Evolutionary conservation across 2,329 filamentous ascomycete species (phyloP).

Genomic region (Verticillium isaacii): DNA sequence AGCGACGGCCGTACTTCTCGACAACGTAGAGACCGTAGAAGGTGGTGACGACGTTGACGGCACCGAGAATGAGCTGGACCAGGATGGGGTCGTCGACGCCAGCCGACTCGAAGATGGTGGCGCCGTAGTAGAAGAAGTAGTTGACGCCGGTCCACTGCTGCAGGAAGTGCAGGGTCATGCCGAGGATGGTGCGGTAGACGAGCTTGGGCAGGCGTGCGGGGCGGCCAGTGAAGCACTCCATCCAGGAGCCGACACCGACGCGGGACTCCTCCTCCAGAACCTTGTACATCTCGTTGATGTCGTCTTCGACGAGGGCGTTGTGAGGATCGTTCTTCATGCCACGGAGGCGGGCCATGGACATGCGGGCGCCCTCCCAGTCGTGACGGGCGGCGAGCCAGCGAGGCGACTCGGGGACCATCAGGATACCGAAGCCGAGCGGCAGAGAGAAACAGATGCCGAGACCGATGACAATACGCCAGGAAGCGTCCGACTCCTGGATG

Average conservation of each 20-base stretch:
- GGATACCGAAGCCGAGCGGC: conserved; percentile 47
- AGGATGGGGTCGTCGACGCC: conserved; percentile 62
- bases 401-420: conserved; percentile 52
- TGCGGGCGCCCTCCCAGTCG: conserved; percentile 42
- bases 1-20: conserved; percentile 63
- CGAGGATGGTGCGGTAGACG: conserved; percentile 60
- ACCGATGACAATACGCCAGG: conserved; percentile 61
- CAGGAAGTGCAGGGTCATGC: conserved; percentile 58
- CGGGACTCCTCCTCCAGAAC: conserved; percentile 38
- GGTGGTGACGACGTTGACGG: conserved; percentile 64
- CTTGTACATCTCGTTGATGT: conserved; percentile 46
- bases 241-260: conserved; percentile 44
- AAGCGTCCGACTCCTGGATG: conserved; percentile 34
- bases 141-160: conserved; percentile 65
- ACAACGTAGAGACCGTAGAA: conserved; percentile 65
- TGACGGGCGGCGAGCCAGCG: conserved; percentile 47
- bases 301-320: conserved; percentile 41
- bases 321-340: conserved; percentile 42
- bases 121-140: conserved; percentile 63
- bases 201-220: conserved; percentile 46
- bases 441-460: conserved; percentile 49
- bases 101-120: conserved; percentile 61
- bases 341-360: conserved; percentile 48
- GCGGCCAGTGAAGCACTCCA: conserved; percentile 58
- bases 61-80: conserved; percentile 63